Conservation (phyloP, 176 grass and related monocot species). For the Alopecurus myosuroides region DNA sequence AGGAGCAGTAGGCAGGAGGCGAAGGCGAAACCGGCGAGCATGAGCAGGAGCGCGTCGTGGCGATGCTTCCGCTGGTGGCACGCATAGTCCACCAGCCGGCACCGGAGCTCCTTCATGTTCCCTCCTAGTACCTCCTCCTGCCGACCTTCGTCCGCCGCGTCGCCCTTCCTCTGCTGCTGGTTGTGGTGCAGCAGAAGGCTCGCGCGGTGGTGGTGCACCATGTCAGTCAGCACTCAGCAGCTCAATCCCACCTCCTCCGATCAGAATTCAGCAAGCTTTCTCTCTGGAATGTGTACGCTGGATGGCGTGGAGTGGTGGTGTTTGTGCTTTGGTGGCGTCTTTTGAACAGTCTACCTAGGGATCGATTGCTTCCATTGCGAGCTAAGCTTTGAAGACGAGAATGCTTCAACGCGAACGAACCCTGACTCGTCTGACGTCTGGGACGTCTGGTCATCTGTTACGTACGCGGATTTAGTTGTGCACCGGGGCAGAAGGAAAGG, state of each 20-base stretch:
- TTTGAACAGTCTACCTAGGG: neutral
- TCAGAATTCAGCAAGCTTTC: neutral
- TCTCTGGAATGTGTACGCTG: neutral
- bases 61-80: constrained; percentile 31
- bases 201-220: neutral
- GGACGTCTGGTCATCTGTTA: too few species aligned
- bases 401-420: too few species aligned
- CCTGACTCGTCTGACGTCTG: too few species aligned
- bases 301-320: neutral
- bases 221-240: neutral
- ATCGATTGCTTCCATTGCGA: too few species aligned
- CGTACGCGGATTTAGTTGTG: too few species aligned
- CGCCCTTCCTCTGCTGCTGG: neutral
- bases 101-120: constrained; percentile 31
- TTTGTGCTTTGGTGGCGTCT: neutral
- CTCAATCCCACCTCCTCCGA: neutral
- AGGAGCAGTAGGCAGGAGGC: constrained; percentile 28
- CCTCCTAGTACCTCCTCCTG: neutral
- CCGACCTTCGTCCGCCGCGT: neutral
- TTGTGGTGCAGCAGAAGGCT: neutral
- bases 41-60: constrained; percentile 1
- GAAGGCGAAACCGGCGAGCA: constrained; percentile 21
- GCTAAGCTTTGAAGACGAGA: too few species aligned
- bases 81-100: constrained; percentile 16
- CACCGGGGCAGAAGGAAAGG: too few species aligned